These are phyloP conservation scores for Psidium friedrichsthalianum DNA, from an alignment of 345 rosid genomes.

Conservation along the genomic window DNA sequence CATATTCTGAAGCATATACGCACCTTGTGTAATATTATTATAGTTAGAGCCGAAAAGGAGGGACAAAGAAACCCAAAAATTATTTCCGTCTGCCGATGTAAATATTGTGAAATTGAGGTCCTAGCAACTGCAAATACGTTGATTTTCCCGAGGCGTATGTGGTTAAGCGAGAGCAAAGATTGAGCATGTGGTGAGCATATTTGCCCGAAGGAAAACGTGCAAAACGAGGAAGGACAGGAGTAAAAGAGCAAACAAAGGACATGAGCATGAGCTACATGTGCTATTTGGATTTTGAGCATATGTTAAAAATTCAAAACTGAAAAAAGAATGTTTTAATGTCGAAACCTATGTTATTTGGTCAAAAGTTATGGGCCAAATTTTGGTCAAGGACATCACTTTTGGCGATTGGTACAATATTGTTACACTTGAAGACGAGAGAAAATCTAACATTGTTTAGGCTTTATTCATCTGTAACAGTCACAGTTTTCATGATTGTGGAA, in stretches of 20 bases:
- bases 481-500: not conserved
- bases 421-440: fast-evolving
- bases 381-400: not conserved
- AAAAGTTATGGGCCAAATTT: not conserved
- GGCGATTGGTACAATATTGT: not conserved
- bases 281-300: not conserved
- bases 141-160: not conserved
- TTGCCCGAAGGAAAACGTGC: not conserved
- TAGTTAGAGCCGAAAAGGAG: not conserved
- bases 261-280: not conserved
- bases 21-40: not conserved
- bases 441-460: not conserved
- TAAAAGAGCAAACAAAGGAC: not conserved
- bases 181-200: not conserved
- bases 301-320: not conserved
- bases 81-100: not conserved
- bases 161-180: not conserved
- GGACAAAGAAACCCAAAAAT: not conserved
- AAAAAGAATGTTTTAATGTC: not conserved
- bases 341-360: not conserved
- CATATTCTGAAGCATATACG: not conserved
- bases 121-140: not conserved
- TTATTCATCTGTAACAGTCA: not conserved
- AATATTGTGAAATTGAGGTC: not conserved
- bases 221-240: not conserved